Evolutionary conservation across 371 early-diverging fungal species (phyloP), one percentile per base, ranked within the genome.

Genomic region (Apophysomyces elegans): DNA sequence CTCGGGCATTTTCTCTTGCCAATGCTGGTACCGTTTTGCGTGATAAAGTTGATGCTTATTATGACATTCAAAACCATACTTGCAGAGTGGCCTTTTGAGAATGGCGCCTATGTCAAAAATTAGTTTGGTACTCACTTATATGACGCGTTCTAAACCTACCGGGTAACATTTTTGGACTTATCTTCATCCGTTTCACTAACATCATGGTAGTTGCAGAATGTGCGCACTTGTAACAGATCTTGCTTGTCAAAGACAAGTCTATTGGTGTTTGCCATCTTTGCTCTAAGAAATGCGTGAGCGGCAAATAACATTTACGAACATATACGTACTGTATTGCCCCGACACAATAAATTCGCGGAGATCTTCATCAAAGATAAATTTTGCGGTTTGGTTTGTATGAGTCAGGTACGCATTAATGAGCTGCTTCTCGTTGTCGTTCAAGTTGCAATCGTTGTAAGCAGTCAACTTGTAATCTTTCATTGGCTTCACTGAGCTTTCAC

Each of bases 51-150:
- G 35, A 0, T 73, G 84, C 80, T 2, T 26, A 26, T 60, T 73
- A 7, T 43, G 63, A 65, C 87, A 87, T 54, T 75, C 71, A 9
- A 69, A 66, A 2, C 87, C 87, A 59, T 79, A 77, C 56, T 63
- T 66, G 56, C 87, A 87, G 39, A 61, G 21, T 37, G 65, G 65
- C 44, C 79, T 69, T 36, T 61, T 59, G 18, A 66, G 62, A 26
- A 72, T 46, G 41, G 37, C 59, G 16, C 54, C 58, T 65, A 50
- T 4, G 8, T 9, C 58, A 43, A 41, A 45, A 45, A 39, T 45
- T 21, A 36, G 16, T 6, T 36, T n/a, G 16, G 32, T 26, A 26
- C 32, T 26, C 2, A 14, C n/a, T 9, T 18, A 65, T 63, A 3
- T 8, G 46, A 21, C 26, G 44, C 36, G n/a, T 56, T 26, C 18